These are phyloP conservation scores for Drechmeria coniospora DNA, from an alignment of 2,329 filamentous ascomycete species.

Conservation along the genomic window DNA sequence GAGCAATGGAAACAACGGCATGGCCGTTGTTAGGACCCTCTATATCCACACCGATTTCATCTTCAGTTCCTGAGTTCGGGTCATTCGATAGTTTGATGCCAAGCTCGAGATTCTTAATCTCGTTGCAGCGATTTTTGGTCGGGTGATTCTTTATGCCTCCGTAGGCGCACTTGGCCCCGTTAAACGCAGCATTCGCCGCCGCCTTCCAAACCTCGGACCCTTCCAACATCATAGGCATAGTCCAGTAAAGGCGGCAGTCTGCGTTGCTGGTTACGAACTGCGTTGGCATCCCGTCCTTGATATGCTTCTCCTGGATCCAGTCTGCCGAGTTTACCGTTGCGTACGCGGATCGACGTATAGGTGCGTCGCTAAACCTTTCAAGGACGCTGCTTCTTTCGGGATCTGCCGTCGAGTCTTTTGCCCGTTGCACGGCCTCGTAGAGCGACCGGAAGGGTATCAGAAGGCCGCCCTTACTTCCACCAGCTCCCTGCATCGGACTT, in stretches of 20 bases:
- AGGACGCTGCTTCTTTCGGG: slow-evolving; percentile 14
- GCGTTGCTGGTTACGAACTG: slow-evolving; percentile 32
- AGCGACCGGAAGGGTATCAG: slow-evolving; percentile 19
- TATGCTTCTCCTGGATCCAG: slow-evolving; percentile 19
- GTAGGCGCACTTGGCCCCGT: slow-evolving; percentile 23
- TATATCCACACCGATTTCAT: no score
- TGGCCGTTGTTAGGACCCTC: no score
- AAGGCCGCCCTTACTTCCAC: slow-evolving; percentile 38
- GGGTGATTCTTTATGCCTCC: slow-evolving; percentile 19
- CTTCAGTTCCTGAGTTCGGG: no score
- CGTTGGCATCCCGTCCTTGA: slow-evolving; percentile 25
- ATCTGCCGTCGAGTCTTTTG: slow-evolving; percentile 13
- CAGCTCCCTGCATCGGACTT: slow-evolving; percentile 36
- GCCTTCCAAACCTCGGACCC: slow-evolving; percentile 31
- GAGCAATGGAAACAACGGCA: no score
- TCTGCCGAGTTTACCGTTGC: slow-evolving; percentile 23
- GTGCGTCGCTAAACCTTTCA: slow-evolving; percentile 15
- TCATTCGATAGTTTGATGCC: no score
- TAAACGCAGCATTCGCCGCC: slow-evolving; percentile 23
- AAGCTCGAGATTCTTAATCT: no score
- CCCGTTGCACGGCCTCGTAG: slow-evolving; percentile 8
- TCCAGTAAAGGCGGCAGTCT: slow-evolving; percentile 37
- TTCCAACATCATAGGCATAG: slow-evolving; percentile 30
- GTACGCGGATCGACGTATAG: slow-evolving; percentile 15
- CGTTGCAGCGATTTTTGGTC: no score